phyloP scores from a whole-genome alignment of 441 rosid genomes.

The Populus hybrid region DNA sequence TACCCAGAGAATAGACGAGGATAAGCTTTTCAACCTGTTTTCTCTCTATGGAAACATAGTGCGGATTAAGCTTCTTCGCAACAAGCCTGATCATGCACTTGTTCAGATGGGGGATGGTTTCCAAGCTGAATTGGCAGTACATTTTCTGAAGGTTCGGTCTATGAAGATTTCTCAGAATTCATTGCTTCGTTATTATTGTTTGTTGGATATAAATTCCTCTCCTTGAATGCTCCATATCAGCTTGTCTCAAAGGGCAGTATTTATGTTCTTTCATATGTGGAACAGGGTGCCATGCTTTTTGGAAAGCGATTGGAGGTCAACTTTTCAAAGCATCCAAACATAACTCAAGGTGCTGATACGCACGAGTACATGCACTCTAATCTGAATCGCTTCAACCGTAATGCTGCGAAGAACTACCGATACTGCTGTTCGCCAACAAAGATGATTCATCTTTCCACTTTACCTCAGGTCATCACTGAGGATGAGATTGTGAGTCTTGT shows the following conservation, averaged over 20 bases:
- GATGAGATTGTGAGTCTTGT: slow-evolving; percentile 76
- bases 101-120: slow-evolving; percentile 99
- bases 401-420: slow-evolving; percentile 95
- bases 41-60: slow-evolving; percentile 95
- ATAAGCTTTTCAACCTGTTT: slow-evolving; percentile 91
- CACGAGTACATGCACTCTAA: slow-evolving; percentile 80
- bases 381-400: slow-evolving; percentile 95
- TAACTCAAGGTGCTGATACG: slow-evolving; percentile 87
- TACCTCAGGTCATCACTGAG: slow-evolving; percentile 82
- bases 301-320: slow-evolving; percentile 93
- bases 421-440: slow-evolving; percentile 98
- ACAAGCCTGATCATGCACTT: slow-evolving; percentile 98
- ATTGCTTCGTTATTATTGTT: background rate
- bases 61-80: slow-evolving; percentile 89
- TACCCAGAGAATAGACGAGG: slow-evolving; percentile 79
- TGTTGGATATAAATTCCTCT: background rate
- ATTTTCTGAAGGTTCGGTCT: slow-evolving; percentile 81
- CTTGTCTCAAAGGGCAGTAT: background rate
- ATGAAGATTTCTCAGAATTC: background rate
- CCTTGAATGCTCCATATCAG: background rate
- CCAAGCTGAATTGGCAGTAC: slow-evolving; percentile 96
- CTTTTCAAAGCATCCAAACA: slow-evolving; percentile 85
- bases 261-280: slow-evolving; percentile 11
- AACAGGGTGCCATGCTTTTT: slow-evolving; percentile 84
- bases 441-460: slow-evolving; percentile 91